Base-by-base conservation (phyloP, 805 yeast genomes). In the Candida hungchunana region DNA sequence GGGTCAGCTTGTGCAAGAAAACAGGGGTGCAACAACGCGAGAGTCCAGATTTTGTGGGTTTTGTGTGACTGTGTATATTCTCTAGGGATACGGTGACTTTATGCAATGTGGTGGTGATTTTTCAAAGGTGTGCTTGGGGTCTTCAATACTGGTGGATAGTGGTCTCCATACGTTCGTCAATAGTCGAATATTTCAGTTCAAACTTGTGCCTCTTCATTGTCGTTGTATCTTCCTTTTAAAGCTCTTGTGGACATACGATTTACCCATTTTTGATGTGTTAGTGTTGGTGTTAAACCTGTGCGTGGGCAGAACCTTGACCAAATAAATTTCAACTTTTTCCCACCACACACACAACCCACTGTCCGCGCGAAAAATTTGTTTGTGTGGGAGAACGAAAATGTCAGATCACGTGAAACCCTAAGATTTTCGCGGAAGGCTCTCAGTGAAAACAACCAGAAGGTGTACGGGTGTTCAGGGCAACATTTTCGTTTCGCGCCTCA, bases 211-310 rank as follows among this genome's bases (percentile, higher is more conserved):
- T 25, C 7, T 10, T 25, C 17, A 16, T 31, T 28, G 25, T 24
- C 32, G 9, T 31, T 36, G 32, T 9, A 32, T 25, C 26, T 20
- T 25, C 15, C 19, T 8, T 26, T 18, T 13, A 12, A 20, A n/a
- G 13, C 13, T 29, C 26, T 29, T 21, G 29, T 16, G 26, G 33
- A 52, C 56, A 36, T 47, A 52, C 56, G 50, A 43, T 52, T 52
- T 52, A 52, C 56, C 56, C 56, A 52, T 52, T 51, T 51, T 52
- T 39, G 42, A 26, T 47, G 40, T 37, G 41, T 44, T 22, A 24
- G 27, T 36, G 44, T 46, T 40, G 44, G 34, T 38, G 31, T 15
- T 31, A 17, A 17, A 21, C 30, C 36, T 22, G 32, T n/a, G 32
- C 26, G 34, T 32, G 31, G 35, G 12, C 23, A 26, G 32, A 25